These are phyloP conservation scores for Pseudonectria foliicola DNA, from an alignment of 2,329 filamentous ascomycete species.

Conservation along the genomic window DNA sequence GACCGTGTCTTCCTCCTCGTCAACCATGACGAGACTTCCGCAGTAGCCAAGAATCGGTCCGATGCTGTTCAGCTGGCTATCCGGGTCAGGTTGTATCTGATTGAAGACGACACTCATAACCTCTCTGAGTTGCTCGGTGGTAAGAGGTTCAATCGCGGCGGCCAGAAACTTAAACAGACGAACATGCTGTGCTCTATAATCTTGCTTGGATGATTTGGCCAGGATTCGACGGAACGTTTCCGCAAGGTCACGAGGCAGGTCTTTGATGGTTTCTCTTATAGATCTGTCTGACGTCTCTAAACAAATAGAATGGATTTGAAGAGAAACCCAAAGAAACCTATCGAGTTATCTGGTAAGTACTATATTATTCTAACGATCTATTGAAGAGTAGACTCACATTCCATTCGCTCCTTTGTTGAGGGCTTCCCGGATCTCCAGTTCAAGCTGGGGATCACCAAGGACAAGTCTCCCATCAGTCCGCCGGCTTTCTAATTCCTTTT, in stretches of 20 bases:
- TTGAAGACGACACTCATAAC: constrained; percentile 30
- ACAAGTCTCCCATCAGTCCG: constrained; percentile 5
- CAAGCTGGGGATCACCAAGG: constrained; percentile 9
- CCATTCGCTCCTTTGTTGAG: constrained; percentile 23
- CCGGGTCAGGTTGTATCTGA: constrained; percentile 18
- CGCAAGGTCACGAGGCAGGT: constrained; percentile 25
- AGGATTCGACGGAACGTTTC: constrained; percentile 27
- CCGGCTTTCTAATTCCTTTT: constrained; percentile 5
- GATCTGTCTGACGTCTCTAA: constrained; percentile 26
- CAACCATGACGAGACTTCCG: constrained; percentile 26
- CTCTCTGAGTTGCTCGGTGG: constrained; percentile 29
- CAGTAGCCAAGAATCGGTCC: constrained; percentile 21
- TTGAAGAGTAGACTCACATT: constrained; percentile 12
- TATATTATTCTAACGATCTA: no score
- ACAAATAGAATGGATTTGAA: constrained; percentile 30
- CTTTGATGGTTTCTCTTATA: constrained; percentile 24
- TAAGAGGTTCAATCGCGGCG: constrained; percentile 23
- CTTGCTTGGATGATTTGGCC: constrained; percentile 5
- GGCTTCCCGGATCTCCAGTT: constrained; percentile 13
- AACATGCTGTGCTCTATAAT: constrained; percentile 12
- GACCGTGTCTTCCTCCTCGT: constrained; percentile 27
- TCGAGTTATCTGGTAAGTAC: no score
- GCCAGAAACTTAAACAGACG: constrained; percentile 26
- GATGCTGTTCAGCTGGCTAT: constrained; percentile 17
- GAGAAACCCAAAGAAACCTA: constrained; percentile 29